These are phyloP conservation scores for Puccinia polysora DNA, from an alignment of 1,284 basidiomycete genomes.

Conservation along the genomic window DNA sequence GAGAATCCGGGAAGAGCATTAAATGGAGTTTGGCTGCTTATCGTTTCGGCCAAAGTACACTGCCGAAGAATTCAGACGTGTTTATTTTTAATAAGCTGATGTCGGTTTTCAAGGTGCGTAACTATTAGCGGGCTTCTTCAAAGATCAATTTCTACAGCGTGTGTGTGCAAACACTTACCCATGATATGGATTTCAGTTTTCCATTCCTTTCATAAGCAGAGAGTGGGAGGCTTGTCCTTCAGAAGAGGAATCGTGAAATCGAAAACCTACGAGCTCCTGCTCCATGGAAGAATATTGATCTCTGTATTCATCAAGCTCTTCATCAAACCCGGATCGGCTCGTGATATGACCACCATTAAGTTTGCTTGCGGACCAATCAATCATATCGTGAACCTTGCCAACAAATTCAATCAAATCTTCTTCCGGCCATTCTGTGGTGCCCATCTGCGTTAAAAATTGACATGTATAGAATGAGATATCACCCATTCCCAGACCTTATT, in stretches of 20 bases:
- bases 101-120: too few species aligned
- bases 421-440: not conserved
- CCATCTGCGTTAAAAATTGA: not conserved
- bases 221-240: not conserved
- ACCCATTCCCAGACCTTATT: not conserved
- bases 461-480: too few species aligned
- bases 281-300: constrained; percentile 6
- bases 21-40: not conserved
- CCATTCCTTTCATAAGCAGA: too few species aligned
- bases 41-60: constrained; percentile 5
- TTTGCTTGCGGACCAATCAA: constrained; percentile 22
- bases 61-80: too few species aligned
- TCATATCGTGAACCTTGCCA: not conserved
- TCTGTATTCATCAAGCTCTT: constrained; percentile 15
- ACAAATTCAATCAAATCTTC: not conserved
- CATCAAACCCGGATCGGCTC: not conserved
- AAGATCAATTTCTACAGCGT: too few species aligned
- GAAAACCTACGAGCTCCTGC: not conserved
- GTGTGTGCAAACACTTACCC: too few species aligned
- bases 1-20: not conserved
- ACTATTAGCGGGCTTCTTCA: too few species aligned
- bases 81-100: too few species aligned
- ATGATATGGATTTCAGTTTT: too few species aligned
- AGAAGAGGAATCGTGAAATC: not conserved
- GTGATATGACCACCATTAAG: not conserved